Percentiles rank a stretch among this genome's conserved stretches.
Evolutionary conservation across 2,329 filamentous ascomycete species (phyloP).

Genomic region (Exophiala mesophila): DNA sequence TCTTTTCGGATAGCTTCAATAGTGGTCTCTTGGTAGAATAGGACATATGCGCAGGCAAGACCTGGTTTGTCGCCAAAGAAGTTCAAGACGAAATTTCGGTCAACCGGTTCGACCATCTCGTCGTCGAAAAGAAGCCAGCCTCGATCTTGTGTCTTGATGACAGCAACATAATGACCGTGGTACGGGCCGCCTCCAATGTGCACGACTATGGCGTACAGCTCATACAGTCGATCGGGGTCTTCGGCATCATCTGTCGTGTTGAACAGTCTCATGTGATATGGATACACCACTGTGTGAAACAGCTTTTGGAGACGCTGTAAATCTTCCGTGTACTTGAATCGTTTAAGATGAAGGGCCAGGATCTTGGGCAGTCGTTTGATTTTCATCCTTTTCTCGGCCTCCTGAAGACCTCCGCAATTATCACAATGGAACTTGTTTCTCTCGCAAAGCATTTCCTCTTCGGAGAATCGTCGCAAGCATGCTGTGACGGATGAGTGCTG

Average conservation of each 20-base stretch:
- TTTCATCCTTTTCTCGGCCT: constrained; percentile 99
- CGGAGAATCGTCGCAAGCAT: constrained; percentile 90
- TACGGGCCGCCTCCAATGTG: constrained; percentile 96
- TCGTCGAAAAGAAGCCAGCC: constrained; percentile 97
- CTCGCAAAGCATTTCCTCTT: constrained; percentile 97
- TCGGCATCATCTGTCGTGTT: constrained; percentile 95
- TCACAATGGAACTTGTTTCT: constrained; percentile 99
- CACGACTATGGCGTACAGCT: constrained; percentile 93
- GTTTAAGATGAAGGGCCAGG: constrained; percentile 85
- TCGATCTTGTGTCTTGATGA: constrained; percentile 93
- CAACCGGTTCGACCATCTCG: constrained; percentile 96
- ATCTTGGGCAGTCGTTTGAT: constrained; percentile 92
- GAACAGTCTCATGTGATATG: constrained; percentile 92
- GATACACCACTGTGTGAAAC: constrained; percentile 94
- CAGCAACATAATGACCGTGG: constrained; percentile 94
- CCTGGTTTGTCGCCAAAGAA: constrained; percentile 94
- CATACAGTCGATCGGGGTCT: constrained; percentile 88
- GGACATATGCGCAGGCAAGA: constrained; percentile 88
- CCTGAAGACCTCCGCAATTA: constrained; percentile 90
- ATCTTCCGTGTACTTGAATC: constrained; percentile 98
- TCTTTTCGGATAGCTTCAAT: constrained; percentile 66
- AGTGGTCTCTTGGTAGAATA: constrained; percentile 94
- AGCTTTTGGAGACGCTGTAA: constrained; percentile 89
- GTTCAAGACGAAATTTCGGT: constrained; percentile 91
- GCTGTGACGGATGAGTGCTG: constrained; percentile 95